These are phyloP conservation scores for Aspergillus transmontanensis DNA, from an alignment of 2,329 filamentous ascomycete species.

Conservation along the genomic window DNA sequence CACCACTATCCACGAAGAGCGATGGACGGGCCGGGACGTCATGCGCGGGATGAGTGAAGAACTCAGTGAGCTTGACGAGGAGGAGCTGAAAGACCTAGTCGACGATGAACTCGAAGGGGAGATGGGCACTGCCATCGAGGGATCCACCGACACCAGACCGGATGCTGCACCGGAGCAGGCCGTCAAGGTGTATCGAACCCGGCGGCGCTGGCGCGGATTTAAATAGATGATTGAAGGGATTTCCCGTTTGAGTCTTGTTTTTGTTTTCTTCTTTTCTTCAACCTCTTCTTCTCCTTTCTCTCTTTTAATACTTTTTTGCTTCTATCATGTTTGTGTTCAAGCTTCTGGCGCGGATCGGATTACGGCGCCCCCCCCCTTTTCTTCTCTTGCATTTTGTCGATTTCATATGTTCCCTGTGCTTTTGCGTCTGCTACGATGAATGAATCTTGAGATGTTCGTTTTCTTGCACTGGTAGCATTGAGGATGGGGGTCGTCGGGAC, in stretches of 20 bases:
- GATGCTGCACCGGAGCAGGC: conserved; percentile 16
- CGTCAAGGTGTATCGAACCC: conserved; percentile 33
- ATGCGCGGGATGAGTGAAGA: conserved; percentile 77
- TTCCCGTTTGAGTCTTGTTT: conserved; percentile 4
- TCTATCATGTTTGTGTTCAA: conserved; percentile 8
- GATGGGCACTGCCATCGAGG: conserved; percentile 13
- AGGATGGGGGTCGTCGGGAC: background rate
- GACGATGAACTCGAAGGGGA: conserved; percentile 50
- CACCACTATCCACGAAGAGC: conserved; percentile 76
- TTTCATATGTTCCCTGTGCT: background rate
- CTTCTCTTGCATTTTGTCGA: background rate
- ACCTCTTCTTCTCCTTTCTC: conserved; percentile 14
- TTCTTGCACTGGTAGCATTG: background rate
- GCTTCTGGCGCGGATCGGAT: background rate
- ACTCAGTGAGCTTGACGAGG: conserved; percentile 88
- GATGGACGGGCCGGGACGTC: conserved; percentile 73
- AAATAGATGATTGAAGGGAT: conserved; percentile 17
- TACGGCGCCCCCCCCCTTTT: conserved; percentile 2
- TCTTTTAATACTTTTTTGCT: conserved; percentile 16
- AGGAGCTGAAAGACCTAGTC: conserved; percentile 73
- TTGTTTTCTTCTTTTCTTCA: conserved; percentile 6
- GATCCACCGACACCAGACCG: conserved; percentile 16
- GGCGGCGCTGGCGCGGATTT: conserved; percentile 35
- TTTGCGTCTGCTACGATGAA: background rate
- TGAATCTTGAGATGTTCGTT: background rate